A percentile compares a stretch with the other conserved stretches of the same genome.
Conservation (phyloP, 2,329 filamentous ascomycete species). For the Xylariaceae sp. region DNA sequence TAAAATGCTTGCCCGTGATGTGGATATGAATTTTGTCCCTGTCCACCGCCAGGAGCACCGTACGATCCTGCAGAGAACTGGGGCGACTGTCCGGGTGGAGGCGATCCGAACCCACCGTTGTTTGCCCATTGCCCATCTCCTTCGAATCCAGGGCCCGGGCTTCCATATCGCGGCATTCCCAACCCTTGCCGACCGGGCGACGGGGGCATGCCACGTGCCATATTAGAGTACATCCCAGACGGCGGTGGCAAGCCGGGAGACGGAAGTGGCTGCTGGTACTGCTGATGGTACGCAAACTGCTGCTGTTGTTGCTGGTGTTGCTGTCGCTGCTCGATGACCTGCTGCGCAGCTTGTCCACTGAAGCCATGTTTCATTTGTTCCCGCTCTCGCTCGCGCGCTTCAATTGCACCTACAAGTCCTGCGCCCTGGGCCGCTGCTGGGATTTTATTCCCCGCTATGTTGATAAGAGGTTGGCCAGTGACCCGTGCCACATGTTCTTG, state of each 20-base stretch:
- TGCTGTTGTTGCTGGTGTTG: conserved; percentile 50
- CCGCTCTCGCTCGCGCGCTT: conserved; percentile 75
- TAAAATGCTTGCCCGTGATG: conserved; percentile 34
- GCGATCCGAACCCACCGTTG: conserved; percentile 25
- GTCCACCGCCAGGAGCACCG: conserved; percentile 4
- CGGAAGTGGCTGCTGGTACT: conserved; percentile 31
- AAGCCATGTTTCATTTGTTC: conserved; percentile 66
- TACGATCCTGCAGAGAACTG: conserved; percentile 16
- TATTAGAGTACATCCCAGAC: conserved; percentile 34
- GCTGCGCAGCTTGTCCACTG: conserved; percentile 68
- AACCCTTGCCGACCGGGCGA: conserved; percentile 26
- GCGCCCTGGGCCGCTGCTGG: conserved; percentile 46
- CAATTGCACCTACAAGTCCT: conserved; percentile 76
- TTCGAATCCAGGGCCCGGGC: conserved; percentile 30
- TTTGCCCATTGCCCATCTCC: conserved; percentile 36
- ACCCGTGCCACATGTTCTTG: conserved; percentile 84
- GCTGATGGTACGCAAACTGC: conserved; percentile 38
- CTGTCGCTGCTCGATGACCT: conserved; percentile 68
- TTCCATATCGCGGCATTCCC: conserved; percentile 24
- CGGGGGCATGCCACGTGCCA: conserved; percentile 21
- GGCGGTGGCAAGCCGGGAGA: conserved; percentile 26
- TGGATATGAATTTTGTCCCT: conserved; percentile 23
- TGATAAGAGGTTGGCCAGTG: conserved; percentile 74
- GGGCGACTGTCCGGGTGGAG: conserved; percentile 24
- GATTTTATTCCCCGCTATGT: conserved; percentile 57